Percentiles rank a stretch among this genome's conserved stretches.
Evolutionary conservation across 805 yeast genomes (phyloP).

Genomic region (Yamadazyma paraphyllophila): DNA sequence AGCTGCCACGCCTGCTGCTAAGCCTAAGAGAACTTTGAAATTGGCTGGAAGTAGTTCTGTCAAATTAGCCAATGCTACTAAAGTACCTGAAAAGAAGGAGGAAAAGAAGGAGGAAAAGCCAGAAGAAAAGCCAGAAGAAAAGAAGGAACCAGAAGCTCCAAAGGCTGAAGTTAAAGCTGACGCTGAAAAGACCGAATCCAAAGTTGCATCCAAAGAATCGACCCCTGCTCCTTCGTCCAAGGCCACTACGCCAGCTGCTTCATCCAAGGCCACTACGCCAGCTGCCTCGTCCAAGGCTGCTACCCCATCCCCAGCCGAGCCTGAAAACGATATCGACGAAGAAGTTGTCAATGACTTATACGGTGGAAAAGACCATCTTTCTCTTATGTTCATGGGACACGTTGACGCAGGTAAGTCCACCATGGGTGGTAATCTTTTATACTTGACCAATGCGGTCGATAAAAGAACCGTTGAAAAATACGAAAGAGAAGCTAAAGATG

Average conservation of each 20-base stretch:
- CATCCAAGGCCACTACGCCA: slow-evolving; percentile 16
- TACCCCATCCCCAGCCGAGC: slow-evolving; percentile 51
- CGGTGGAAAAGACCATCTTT: slow-evolving; percentile 96
- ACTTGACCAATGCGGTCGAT: slow-evolving; percentile 94
- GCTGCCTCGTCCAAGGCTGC: slow-evolving; percentile 15
- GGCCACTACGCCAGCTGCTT: slow-evolving; percentile 31
- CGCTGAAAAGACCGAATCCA: no score
- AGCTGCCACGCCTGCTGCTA: slow-evolving; percentile 49
- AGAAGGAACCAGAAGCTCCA: slow-evolving; percentile 25
- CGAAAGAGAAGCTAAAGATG: slow-evolving; percentile 98
- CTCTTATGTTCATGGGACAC: slow-evolving; percentile 98
- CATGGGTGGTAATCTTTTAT: slow-evolving; percentile 97
- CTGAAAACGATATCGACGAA: slow-evolving; percentile 78
- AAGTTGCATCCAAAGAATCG: slow-evolving; percentile 12
- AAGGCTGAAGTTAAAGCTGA: slow-evolving; percentile 18
- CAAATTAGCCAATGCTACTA: slow-evolving; percentile 55
- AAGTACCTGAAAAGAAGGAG: slow-evolving; percentile 21
- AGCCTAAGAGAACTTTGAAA: slow-evolving; percentile 68
- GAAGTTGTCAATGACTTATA: slow-evolving; percentile 88
- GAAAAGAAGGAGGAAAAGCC: slow-evolving; percentile 14
- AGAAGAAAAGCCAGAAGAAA: slow-evolving; percentile 14
- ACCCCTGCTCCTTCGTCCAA: slow-evolving; percentile 16
- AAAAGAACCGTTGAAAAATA: slow-evolving; percentile 98
- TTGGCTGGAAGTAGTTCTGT: slow-evolving; percentile 64
- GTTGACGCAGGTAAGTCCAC: slow-evolving; percentile 99